A percentile compares a stretch with the other conserved stretches of the same genome.
These are phyloP conservation scores for Basidiobolus meristosporus DNA, from an alignment of 371 early-diverging fungal species.

Conservation along the genomic window DNA sequence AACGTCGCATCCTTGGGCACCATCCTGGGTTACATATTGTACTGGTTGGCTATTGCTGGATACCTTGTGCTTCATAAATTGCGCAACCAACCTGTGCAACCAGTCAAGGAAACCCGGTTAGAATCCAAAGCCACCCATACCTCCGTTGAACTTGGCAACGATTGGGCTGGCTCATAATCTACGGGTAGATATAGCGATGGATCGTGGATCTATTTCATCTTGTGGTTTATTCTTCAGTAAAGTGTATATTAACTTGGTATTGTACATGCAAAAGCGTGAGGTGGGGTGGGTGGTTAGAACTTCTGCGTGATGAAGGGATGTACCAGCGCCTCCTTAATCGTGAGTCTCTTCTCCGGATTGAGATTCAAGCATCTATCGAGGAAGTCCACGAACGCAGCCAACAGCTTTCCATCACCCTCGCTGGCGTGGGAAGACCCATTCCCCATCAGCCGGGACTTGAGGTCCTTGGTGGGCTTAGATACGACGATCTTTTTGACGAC, in stretches of 20 bases:
- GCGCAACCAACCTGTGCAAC: too few relatives aligned
- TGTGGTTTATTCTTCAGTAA: too few relatives aligned
- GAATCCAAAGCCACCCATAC: too few relatives aligned
- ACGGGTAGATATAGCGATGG: too few relatives aligned
- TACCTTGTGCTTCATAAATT: too few relatives aligned
- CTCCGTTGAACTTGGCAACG: too few relatives aligned
- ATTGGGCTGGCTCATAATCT: too few relatives aligned
- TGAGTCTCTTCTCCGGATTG: conserved; percentile 80
- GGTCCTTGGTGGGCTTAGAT: conserved; percentile 44
- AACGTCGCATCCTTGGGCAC: conserved; percentile 49
- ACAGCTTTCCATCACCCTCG: conserved; percentile 22
- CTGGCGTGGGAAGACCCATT: conserved; percentile 21
- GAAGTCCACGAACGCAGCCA: conserved; percentile 52
- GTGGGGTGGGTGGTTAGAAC: too few relatives aligned
- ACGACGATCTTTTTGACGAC: conserved; percentile 36
- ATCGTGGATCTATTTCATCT: too few relatives aligned
- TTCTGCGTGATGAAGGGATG: conserved; percentile 71
- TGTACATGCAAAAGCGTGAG: too few relatives aligned
- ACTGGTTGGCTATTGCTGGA: conserved; percentile 32
- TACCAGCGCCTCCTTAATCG: conserved; percentile 76
- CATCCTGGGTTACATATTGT: conserved; percentile 44
- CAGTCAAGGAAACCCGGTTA: too few relatives aligned
- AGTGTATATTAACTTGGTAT: too few relatives aligned
- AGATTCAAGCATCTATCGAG: conserved; percentile 68
- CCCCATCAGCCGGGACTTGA: conserved; percentile 41